Conservation (phyloP, 805 yeast genomes). For the Ogataea pini region DNA sequence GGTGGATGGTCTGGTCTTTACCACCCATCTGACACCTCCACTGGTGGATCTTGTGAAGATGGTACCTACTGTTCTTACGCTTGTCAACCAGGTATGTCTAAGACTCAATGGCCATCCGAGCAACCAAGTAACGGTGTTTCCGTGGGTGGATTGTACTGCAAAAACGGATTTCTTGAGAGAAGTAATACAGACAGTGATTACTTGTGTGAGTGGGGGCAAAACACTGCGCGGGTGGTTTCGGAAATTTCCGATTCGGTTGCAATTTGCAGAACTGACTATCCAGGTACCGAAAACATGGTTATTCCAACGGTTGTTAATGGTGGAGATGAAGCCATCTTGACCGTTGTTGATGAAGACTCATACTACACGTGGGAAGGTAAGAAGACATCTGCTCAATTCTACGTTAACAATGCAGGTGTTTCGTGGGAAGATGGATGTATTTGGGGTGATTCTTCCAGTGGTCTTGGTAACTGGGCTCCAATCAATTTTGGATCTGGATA, state of each 20-base stretch:
- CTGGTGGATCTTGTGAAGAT: slow-evolving; percentile 58
- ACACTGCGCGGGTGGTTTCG: slow-evolving; percentile 55
- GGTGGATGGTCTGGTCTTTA: slow-evolving; percentile 64
- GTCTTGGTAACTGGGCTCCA: slow-evolving; percentile 81
- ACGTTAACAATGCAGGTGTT: slow-evolving; percentile 77
- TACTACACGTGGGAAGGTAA: slow-evolving; percentile 66
- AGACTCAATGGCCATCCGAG: slow-evolving; percentile 72
- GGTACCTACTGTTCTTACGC: slow-evolving; percentile 78
- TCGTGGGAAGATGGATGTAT: slow-evolving; percentile 67
- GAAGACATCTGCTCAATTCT: slow-evolving; percentile 69
- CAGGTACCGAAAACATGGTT: slow-evolving; percentile 81
- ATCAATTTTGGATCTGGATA: slow-evolving; percentile 76
- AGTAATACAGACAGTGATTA: slow-evolving; percentile 50
- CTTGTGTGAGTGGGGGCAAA: slow-evolving; percentile 67
- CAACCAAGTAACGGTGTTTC: slow-evolving; percentile 72
- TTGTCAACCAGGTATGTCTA: slow-evolving; percentile 78
- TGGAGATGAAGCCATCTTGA: slow-evolving; percentile 50
- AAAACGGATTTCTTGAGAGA: slow-evolving; percentile 60
- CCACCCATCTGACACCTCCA: slow-evolving; percentile 40
- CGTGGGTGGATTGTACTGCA: slow-evolving; percentile 69
- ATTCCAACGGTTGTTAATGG: slow-evolving; percentile 65
- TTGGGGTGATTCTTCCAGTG: slow-evolving; percentile 63
- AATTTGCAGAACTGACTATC: slow-evolving; percentile 77
- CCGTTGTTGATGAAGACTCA: slow-evolving; percentile 59
- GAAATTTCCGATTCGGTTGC: slow-evolving; percentile 55